Percentiles rank a stretch among this genome's conserved stretches.
Conservation (phyloP, 2,329 filamentous ascomycete species). For the Nothophaeocryptopus gaeumannii region DNA sequence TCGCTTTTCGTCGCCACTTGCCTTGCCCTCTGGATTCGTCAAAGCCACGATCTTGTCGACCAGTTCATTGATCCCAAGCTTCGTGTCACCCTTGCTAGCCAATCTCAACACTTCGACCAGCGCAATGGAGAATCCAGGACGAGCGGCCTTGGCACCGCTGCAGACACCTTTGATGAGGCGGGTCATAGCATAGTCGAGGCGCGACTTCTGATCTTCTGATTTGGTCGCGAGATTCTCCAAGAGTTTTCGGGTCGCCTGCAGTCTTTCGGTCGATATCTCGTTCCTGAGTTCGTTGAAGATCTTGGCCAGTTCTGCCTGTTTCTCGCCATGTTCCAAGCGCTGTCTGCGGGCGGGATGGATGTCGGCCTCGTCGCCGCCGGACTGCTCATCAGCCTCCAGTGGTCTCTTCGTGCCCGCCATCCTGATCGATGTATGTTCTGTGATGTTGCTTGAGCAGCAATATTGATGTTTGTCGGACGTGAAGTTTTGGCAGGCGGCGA, state of each 20-base stretch:
- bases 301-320: conserved; percentile 43
- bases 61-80: conserved; percentile 32
- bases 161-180: conserved; percentile 80
- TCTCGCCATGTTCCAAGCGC: conserved; percentile 37
- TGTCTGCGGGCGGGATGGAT: conserved; percentile 34
- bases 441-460: background rate
- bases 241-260: conserved; percentile 46
- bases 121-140: conserved; percentile 85
- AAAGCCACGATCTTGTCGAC: conserved; percentile 53
- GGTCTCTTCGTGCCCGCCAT: conserved; percentile 29
- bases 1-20: conserved; percentile 70
- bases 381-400: conserved; percentile 17
- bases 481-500: too few species aligned
- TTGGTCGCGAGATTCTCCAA: conserved; percentile 42
- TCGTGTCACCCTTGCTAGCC: conserved; percentile 38
- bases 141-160: conserved; percentile 82
- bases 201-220: conserved; percentile 36
- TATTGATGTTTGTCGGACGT: too few species aligned
- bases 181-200: conserved; percentile 40
- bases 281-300: conserved; percentile 49
- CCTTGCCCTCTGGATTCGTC: conserved; percentile 52
- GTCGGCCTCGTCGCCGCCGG: conserved; percentile 11
- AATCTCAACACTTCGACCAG: conserved; percentile 76
- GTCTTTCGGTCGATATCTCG: conserved; percentile 43
- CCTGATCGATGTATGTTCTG: background rate